Evolutionary conservation across 495 filamentous ascomycete genomes (phyloP).

Genomic region (Daldinia decipiens): DNA sequence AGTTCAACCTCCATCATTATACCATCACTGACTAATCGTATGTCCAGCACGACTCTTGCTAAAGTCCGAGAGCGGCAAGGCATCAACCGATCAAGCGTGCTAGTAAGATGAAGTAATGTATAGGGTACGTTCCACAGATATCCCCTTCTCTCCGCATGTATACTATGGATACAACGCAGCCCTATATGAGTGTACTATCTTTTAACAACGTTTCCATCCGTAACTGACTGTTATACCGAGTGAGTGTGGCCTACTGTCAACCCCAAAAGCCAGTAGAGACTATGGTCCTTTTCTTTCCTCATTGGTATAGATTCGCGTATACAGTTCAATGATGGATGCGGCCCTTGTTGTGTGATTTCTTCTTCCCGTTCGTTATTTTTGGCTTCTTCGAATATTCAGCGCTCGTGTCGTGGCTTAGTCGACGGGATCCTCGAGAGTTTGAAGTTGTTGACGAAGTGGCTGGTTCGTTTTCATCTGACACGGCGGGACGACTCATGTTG

Average conservation of each 20-base stretch:
- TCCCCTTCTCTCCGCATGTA: not conserved
- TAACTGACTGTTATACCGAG: slow-evolving; percentile 38
- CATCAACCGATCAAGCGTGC: not conserved
- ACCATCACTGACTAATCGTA: not conserved
- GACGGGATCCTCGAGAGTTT: slow-evolving; percentile 35
- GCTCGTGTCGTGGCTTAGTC: slow-evolving; percentile 39
- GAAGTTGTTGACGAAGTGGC: slow-evolving; percentile 34
- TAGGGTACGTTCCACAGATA: slow-evolving; percentile 13
- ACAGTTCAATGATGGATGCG: slow-evolving; percentile 37
- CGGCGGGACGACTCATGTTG: slow-evolving; percentile 37
- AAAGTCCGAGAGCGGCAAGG: not conserved
- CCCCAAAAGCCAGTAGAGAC: slow-evolving; percentile 20
- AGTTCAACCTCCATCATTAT: not conserved
- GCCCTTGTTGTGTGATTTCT: slow-evolving; percentile 49
- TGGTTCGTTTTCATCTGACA: slow-evolving; percentile 39
- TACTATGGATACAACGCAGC: not conserved
- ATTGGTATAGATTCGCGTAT: not conserved
- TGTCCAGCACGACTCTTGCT: not conserved
- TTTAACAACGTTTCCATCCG: slow-evolving; percentile 5
- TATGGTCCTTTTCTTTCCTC: slow-evolving; percentile 7
- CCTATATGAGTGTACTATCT: slow-evolving; percentile 10
- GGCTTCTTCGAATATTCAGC: slow-evolving; percentile 45
- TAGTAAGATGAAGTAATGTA: not conserved
- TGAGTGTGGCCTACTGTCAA: slow-evolving; percentile 24
- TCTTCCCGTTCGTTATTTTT: slow-evolving; percentile 42